Evolutionary conservation across 306 rosid species (phyloP).

Genomic region (Psophocarpus tetragonolobus): DNA sequence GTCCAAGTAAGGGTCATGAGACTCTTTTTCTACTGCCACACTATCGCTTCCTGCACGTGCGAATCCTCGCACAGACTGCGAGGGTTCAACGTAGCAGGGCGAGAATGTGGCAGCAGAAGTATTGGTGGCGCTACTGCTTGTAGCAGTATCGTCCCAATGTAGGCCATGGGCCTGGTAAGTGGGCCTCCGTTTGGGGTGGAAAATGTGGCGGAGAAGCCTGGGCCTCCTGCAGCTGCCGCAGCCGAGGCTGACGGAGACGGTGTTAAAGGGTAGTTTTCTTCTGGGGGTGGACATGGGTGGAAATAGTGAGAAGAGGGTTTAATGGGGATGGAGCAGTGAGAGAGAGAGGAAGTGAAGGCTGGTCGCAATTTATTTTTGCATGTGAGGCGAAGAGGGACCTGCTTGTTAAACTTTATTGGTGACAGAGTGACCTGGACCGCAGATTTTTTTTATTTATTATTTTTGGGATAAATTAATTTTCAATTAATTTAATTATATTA

Average conservation of each 20-base stretch:
- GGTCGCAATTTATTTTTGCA: slow-evolving; percentile 37
- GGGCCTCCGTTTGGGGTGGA: slow-evolving; percentile 55
- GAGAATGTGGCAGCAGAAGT: slow-evolving; percentile 40
- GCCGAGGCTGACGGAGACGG: slow-evolving; percentile 58
- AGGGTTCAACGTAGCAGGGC: slow-evolving; percentile 37
- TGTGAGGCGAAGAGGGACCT: slow-evolving; percentile 40
- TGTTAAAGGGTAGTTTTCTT: slow-evolving; percentile 52
- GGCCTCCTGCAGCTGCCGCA: slow-evolving; percentile 72
- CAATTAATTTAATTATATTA: background rate
- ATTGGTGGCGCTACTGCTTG: background rate
- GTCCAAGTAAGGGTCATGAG: slow-evolving; percentile 88
- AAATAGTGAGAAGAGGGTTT: background rate
- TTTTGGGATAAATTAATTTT: background rate
- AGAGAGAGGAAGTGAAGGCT: background rate
- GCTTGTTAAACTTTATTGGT: slow-evolving; percentile 31
- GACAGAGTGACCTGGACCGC: slow-evolving; percentile 40
- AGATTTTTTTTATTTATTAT: background rate
- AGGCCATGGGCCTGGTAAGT: background rate
- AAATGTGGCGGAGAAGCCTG: slow-evolving; percentile 50
- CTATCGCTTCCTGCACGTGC: slow-evolving; percentile 76
- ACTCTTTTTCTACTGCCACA: slow-evolving; percentile 91
- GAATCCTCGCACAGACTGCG: slow-evolving; percentile 44
- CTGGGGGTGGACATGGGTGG: slow-evolving; percentile 54
- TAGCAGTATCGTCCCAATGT: slow-evolving; percentile 28
- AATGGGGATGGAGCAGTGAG: background rate